A percentile compares a stretch with the other conserved stretches of the same genome.
phyloP scores from a whole-genome alignment of 2,329 filamentous ascomycete species.

The Cordyceps sp. region DNA sequence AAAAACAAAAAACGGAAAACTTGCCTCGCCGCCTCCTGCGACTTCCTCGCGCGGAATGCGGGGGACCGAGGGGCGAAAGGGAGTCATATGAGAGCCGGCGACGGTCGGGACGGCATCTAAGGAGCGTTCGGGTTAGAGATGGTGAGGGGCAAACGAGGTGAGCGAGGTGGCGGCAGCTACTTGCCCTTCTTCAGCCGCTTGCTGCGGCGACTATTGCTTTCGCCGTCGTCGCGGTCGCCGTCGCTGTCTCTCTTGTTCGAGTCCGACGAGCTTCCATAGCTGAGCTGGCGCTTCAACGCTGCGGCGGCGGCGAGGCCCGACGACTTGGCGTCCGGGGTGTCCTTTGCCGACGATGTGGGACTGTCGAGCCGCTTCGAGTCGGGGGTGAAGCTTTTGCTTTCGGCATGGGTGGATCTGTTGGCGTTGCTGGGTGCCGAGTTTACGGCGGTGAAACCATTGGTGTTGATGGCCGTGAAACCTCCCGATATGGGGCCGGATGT shows the following conservation, averaged over 20 bases:
- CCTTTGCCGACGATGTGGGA: constrained; percentile 45
- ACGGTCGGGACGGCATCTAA: constrained; percentile 59
- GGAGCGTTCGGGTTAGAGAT: constrained; percentile 6
- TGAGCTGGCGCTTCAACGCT: constrained; percentile 63
- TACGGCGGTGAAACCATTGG: constrained; percentile 55
- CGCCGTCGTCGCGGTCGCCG: constrained; percentile 38
- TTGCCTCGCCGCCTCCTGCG: constrained; percentile 25
- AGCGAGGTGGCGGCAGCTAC: constrained; percentile 1
- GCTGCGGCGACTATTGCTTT: constrained; percentile 61
- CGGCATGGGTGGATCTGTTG: constrained; percentile 31
- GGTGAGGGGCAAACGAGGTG: neutral
- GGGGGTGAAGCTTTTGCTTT: constrained; percentile 42
- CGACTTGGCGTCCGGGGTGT: constrained; percentile 47
- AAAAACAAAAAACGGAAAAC: neutral
- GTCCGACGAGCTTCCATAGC: constrained; percentile 34
- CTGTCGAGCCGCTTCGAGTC: constrained; percentile 44
- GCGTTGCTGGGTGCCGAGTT: constrained; percentile 55
- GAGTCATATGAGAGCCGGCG: constrained; percentile 90
- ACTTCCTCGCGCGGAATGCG: constrained; percentile 41
- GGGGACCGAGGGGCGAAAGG: constrained; percentile 69
- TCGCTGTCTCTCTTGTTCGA: constrained; percentile 29
- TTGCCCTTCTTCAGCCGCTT: constrained; percentile 69
- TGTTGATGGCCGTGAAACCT: constrained; percentile 44
- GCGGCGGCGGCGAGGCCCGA: constrained; percentile 36
- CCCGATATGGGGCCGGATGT: constrained; percentile 26